Evolutionary conservation across 331 rosid species (phyloP).

Genomic region (Quercus phellos): DNA sequence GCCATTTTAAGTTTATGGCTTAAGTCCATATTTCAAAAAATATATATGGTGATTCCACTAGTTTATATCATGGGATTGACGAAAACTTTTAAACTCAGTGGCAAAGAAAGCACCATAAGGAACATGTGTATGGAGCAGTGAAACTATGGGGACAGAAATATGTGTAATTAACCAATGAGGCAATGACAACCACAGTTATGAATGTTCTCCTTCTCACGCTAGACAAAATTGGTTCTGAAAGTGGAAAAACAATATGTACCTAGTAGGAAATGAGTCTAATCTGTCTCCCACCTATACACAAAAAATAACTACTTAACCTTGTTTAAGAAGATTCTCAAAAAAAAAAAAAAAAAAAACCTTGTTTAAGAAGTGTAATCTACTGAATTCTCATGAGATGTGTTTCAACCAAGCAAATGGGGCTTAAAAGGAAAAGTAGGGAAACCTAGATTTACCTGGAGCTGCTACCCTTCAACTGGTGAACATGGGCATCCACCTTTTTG

Average conservation of each 20-base stretch:
- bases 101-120: neutral
- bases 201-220: neutral
- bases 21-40: neutral
- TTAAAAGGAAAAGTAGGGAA: neutral
- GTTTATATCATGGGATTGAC: neutral
- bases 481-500: slow-evolving; percentile 56
- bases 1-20: neutral
- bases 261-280: neutral
- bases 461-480: slow-evolving; percentile 92
- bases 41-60: neutral
- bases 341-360: too few species aligned
- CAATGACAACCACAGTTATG: neutral
- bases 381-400: neutral
- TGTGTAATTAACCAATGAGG: neutral
- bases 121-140: neutral
- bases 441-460: slow-evolving; percentile 64
- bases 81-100: neutral
- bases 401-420: neutral
- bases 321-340: neutral
- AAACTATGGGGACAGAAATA: neutral
- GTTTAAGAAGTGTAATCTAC: neutral
- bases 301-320: neutral
- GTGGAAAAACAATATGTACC: neutral
- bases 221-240: neutral
- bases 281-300: neutral